Base-by-base conservation (phyloP, 1,284 basidiomycete species). In the Boletus albobrunnescens region DNA sequence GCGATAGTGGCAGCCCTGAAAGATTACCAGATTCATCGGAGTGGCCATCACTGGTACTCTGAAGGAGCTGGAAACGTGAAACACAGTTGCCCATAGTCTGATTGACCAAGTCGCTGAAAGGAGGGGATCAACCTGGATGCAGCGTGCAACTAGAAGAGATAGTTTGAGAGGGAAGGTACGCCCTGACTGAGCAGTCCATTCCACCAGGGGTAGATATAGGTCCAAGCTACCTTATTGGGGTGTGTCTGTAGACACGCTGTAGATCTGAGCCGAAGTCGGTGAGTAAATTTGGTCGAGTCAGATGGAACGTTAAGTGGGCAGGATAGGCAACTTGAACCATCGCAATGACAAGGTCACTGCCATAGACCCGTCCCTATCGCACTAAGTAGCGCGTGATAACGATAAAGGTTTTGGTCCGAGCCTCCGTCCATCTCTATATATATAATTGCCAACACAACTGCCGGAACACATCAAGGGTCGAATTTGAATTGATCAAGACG, bases 71-170 rank as follows among this genome's bases (percentile, higher is more conserved):
- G 16, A 41, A 32, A 35, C 27, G 44, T 32, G 62, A 64, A 22
- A 54, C 16, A 27, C 31, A 60, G 31, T 53, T 67, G 3, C 65
- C 62, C 62, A 64, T 64, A 11, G 36, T 51, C 31, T 23, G 43
- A 41, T 37, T 22, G 40, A 19, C 19, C 17, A 8, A 42, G 39
- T 36, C 13, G 9, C 41, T 46, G 50, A 41, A 45, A 30, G 31
- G 35, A 38, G 23, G 14, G 27, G 14, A 28, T 46, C 10, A 23
- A 19, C 6, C 14, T 10, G 24, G 20, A 22, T 36, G 4, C n/a
- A 27, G 36, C 12, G 23, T 36, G 20, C 36, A 39, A 35, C 36
- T 10, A 19, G 33, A 47, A 22, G 36, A 41, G 51, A 28, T 19
- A 13, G 42, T 31, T 35, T 19, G 22, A 30, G 36, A 31, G 36